Percentiles rank a stretch among this genome's conserved stretches.
Conservation (phyloP, 176 grass and related monocot genomes). For the Miscanthus lutarioriparius region DNA sequence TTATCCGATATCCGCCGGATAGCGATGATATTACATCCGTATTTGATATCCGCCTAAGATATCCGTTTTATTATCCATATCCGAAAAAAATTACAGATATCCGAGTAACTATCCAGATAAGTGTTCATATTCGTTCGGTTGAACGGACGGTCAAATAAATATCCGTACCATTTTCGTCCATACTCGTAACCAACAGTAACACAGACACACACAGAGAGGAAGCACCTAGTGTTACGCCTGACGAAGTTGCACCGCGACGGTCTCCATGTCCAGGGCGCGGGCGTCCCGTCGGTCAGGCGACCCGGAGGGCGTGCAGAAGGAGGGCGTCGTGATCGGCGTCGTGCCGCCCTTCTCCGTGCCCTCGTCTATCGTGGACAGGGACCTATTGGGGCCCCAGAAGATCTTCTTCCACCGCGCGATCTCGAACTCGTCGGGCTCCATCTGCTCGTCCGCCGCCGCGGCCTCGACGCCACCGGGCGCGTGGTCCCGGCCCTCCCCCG, state of each 20-base stretch:
- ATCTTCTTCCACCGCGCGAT: constrained; percentile 49
- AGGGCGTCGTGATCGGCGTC: constrained; percentile 30
- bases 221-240: not conserved
- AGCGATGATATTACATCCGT: too few species aligned
- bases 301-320: constrained; percentile 50
- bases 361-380: constrained; percentile 58
- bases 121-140: too few species aligned
- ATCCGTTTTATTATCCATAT: too few species aligned
- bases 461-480: too few species aligned
- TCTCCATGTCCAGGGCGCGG: constrained; percentile 6
- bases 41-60: too few species aligned
- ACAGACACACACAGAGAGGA: not conserved
- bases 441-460: not conserved
- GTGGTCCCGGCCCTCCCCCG: too few species aligned
- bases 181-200: not conserved
- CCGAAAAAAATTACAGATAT: too few species aligned
- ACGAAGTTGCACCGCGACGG: constrained; percentile 1
- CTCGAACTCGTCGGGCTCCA: constrained; percentile 41
- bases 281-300: constrained; percentile 37
- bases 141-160: too few species aligned
- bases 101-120: too few species aligned
- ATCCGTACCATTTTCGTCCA: too few species aligned
- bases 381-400: constrained; percentile 31
- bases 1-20: too few species aligned
- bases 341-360: constrained; percentile 45